Conservation (phyloP, 2,329 filamentous ascomycete species). For the Stagonosporopsis vannaccii region DNA sequence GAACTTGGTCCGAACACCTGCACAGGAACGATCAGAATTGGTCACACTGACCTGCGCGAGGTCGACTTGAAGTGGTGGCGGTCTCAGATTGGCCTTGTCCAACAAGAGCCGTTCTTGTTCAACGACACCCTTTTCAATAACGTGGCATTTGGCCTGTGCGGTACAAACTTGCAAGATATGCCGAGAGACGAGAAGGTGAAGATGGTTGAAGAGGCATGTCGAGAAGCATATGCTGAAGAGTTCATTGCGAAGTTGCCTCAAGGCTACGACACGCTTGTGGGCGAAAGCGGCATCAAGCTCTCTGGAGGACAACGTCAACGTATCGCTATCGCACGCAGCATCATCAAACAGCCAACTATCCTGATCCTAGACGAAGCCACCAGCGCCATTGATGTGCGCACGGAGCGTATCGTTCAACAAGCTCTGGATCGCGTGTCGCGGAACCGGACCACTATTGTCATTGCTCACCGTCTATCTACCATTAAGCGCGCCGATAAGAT, state of each 20-base stretch:
- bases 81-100: constrained; percentile 54
- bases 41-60: constrained; percentile 34
- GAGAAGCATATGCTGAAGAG: constrained; percentile 49
- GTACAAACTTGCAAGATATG: constrained; percentile 58
- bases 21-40: constrained; percentile 42
- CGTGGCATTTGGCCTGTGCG: constrained; percentile 48
- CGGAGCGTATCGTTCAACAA: constrained; percentile 63
- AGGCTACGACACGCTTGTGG: constrained; percentile 76
- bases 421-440: constrained; percentile 66
- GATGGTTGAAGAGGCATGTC: constrained; percentile 56
- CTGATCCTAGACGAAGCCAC: constrained; percentile 81
- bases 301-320: constrained; percentile 88
- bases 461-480: constrained; percentile 78
- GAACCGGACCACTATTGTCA: constrained; percentile 75
- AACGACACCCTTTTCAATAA: constrained; percentile 52
- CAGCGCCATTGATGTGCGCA: constrained; percentile 67
- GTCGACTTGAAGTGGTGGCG: constrained; percentile 55
- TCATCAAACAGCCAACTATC: constrained; percentile 71
- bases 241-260: constrained; percentile 53
- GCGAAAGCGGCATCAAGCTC: constrained; percentile 78
- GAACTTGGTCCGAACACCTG: constrained; percentile 42
- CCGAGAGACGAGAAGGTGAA: constrained; percentile 63
- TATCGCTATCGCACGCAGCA: constrained; percentile 75
- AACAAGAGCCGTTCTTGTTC: constrained; percentile 53
- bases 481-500: constrained; percentile 82